phyloP scores from a whole-genome alignment of 345 rosid genomes.

The Balakata baccata region DNA sequence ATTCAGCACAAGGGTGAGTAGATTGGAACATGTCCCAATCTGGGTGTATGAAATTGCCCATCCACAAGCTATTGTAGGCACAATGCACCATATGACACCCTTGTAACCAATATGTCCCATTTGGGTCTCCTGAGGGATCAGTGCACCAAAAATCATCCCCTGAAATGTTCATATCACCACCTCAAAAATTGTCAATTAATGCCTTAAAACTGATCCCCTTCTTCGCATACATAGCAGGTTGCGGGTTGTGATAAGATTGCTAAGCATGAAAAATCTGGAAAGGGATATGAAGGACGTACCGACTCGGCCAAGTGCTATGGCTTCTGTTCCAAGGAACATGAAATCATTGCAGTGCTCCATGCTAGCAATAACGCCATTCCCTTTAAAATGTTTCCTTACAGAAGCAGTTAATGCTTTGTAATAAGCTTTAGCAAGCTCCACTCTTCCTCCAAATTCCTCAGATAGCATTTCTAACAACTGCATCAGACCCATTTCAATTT shows the following conservation, averaged over 20 bases:
- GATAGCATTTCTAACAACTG: constrained; percentile 83
- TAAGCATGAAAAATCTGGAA: no score
- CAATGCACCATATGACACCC: constrained; percentile 98
- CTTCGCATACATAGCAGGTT: no score
- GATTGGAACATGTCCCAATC: constrained; percentile 99
- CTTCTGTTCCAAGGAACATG: constrained; percentile 93
- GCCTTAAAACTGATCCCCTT: no score
- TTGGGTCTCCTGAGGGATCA: constrained; percentile 88
- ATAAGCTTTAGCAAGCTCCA: constrained; percentile 76
- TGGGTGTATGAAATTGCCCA: constrained; percentile 94
- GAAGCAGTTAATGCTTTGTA: constrained; percentile 73
- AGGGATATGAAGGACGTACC: constrained; percentile 44
- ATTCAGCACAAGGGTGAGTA: constrained; percentile 86
- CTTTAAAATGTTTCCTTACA: constrained; percentile 71
- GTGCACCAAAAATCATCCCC: constrained; percentile 98
- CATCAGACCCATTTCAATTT: not conserved
- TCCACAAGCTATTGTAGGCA: constrained; percentile 94
- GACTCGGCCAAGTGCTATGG: constrained; percentile 85
- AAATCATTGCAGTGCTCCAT: constrained; percentile 97
- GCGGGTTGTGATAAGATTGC: no score
- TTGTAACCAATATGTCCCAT: constrained; percentile 90
- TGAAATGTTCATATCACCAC: constrained; percentile 6
- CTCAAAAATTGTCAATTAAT: not conserved
- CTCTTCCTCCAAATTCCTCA: constrained; percentile 83
- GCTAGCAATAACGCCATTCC: constrained; percentile 94